phyloP scores from a whole-genome alignment of 106 monocot species.

The Acorus gramineus region DNA sequence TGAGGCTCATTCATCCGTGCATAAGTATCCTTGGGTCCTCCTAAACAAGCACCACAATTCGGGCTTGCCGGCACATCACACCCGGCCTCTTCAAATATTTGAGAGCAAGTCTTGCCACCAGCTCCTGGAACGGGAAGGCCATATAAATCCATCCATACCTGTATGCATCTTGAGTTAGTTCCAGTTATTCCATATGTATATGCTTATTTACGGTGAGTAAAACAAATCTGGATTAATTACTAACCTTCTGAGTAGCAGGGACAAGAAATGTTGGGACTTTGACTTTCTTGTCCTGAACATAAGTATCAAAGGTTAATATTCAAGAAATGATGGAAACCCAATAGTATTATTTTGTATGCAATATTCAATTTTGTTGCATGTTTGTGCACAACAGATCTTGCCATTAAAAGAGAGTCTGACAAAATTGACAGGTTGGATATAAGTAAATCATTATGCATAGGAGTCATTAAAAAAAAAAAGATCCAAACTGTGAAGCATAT shows the following conservation, averaged over 20 bases:
- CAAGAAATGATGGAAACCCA: too few species aligned
- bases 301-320: background rate
- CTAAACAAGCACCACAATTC: slow-evolving; percentile 85
- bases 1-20: slow-evolving; percentile 68
- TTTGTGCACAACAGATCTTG: too few species aligned
- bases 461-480: too few species aligned
- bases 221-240: background rate
- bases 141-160: slow-evolving; percentile 90
- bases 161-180: slow-evolving; percentile 4
- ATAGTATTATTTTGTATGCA: too few species aligned
- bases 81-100: slow-evolving; percentile 91
- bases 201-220: background rate
- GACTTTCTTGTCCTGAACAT: slow-evolving; percentile 55
- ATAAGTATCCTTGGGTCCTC: slow-evolving; percentile 77
- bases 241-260: slow-evolving; percentile 87
- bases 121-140: slow-evolving; percentile 68
- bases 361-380: too few species aligned
- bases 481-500: too few species aligned
- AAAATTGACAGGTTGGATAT: too few species aligned
- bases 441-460: too few species aligned
- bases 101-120: slow-evolving; percentile 87
- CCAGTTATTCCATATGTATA: background rate
- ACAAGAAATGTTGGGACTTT: slow-evolving; percentile 82
- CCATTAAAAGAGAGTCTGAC: too few species aligned
- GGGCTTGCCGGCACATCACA: slow-evolving; percentile 75